A percentile compares a stretch with the other conserved stretches of the same genome.
These are phyloP conservation scores for Vaucheria bursata DNA, from an alignment of 352 stramenopile species.

Conservation along the genomic window DNA sequence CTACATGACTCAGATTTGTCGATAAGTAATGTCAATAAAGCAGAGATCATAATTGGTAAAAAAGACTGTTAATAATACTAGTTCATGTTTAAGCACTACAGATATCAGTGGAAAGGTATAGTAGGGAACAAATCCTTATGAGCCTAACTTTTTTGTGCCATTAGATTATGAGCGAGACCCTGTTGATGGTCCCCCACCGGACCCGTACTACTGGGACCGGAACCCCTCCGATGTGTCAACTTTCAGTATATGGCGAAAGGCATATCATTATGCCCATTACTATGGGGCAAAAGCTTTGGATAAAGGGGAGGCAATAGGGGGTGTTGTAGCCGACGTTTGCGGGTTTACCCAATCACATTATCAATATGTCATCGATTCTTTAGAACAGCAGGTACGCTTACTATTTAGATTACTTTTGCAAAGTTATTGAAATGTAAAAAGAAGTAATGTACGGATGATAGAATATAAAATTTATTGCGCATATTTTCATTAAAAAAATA, in stretches of 20 bases:
- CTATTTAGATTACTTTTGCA: not conserved
- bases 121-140: no score
- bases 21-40: no score
- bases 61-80: no score
- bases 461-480: no score
- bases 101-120: no score
- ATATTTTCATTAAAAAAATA: no score
- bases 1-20: no score
- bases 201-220: slow-evolving; percentile 1
- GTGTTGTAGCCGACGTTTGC: not conserved
- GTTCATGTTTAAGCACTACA: no score
- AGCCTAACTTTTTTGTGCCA: no score
- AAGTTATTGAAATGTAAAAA: not conserved
- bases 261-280: not conserved
- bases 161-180: not conserved
- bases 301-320: not conserved
- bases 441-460: no score
- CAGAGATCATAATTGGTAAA: no score
- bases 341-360: not conserved
- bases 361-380: slow-evolving; percentile 4
- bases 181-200: not conserved
- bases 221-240: not conserved
- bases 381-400: not conserved
- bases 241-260: not conserved
- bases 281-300: not conserved